Percentiles rank a stretch among this genome's conserved stretches.
Conservation (phyloP, 257 asterid species). For the Fraxinus anomala region DNA sequence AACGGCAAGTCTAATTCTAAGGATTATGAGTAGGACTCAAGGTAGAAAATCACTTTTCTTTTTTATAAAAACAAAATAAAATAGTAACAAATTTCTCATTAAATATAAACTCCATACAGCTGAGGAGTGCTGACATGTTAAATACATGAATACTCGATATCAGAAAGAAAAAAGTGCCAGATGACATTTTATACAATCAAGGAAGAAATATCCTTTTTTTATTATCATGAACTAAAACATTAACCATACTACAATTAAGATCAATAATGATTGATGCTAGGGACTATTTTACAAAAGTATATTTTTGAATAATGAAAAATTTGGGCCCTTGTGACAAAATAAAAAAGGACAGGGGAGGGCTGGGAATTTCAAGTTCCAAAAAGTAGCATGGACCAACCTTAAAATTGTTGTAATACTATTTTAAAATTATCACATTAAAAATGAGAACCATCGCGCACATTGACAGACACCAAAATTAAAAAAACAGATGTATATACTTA, state of each 20-base stretch:
- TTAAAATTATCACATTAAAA: background rate
- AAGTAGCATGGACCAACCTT: background rate
- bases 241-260: background rate
- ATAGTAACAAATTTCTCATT: background rate
- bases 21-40: constrained; percentile 12
- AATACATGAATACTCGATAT: background rate
- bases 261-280: background rate
- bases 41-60: constrained; percentile 5
- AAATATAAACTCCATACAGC: background rate
- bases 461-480: background rate
- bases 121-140: background rate
- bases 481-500: background rate
- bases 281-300: background rate
- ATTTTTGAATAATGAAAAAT: background rate
- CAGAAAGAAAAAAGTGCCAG: background rate
- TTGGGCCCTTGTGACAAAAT: background rate
- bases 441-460: background rate
- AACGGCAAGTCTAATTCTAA: background rate
- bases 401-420: background rate
- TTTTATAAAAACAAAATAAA: background rate
- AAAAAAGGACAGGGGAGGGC: background rate
- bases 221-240: background rate
- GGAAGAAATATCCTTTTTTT: background rate
- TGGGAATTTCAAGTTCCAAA: background rate
- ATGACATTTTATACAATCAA: background rate